phyloP scores from a whole-genome alignment of 2,329 filamentous ascomycete species.

The Hymenoscyphus fraxineus region DNA sequence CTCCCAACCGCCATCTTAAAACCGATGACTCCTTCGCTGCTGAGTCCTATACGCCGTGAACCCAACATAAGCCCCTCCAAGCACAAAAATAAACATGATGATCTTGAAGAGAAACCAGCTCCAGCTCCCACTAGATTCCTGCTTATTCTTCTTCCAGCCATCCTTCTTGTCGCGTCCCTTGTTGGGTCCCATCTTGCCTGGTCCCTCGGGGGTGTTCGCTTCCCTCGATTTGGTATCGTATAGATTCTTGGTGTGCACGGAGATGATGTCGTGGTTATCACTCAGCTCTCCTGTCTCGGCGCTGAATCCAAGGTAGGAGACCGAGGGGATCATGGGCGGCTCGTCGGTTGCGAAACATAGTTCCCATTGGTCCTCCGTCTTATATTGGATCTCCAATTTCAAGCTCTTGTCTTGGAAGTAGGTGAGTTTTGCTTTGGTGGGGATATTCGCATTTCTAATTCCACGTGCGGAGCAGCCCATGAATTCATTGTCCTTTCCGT shows the following conservation, averaged over 20 bases:
- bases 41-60: slow-evolving; percentile 73
- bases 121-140: slow-evolving; percentile 50
- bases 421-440: slow-evolving; percentile 83
- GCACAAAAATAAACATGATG: slow-evolving; percentile 65
- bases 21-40: slow-evolving; percentile 33
- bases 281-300: slow-evolving; percentile 93
- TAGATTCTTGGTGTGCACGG: slow-evolving; percentile 79
- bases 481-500: slow-evolving; percentile 89
- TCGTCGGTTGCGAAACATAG: slow-evolving; percentile 76
- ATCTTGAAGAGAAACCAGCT: slow-evolving; percentile 77
- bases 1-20: slow-evolving; percentile 19
- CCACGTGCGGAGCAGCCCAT: slow-evolving; percentile 94
- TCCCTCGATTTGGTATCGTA: slow-evolving; percentile 58
- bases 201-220: slow-evolving; percentile 56
- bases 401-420: slow-evolving; percentile 97
- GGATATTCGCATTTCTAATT: slow-evolving; percentile 72
- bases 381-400: slow-evolving; percentile 91
- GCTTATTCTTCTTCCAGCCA: slow-evolving; percentile 18
- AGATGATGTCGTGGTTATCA: slow-evolving; percentile 97
- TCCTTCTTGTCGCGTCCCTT: slow-evolving; percentile 11
- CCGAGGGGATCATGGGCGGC: slow-evolving; percentile 72
- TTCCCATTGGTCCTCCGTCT: slow-evolving; percentile 81
- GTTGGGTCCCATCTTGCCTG: slow-evolving; percentile 4
- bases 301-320: slow-evolving; percentile 71
- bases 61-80: slow-evolving; percentile 76